These are phyloP conservation scores for Salvia splendens DNA, from an alignment of 257 asterid genomes.

Conservation along the genomic window DNA sequence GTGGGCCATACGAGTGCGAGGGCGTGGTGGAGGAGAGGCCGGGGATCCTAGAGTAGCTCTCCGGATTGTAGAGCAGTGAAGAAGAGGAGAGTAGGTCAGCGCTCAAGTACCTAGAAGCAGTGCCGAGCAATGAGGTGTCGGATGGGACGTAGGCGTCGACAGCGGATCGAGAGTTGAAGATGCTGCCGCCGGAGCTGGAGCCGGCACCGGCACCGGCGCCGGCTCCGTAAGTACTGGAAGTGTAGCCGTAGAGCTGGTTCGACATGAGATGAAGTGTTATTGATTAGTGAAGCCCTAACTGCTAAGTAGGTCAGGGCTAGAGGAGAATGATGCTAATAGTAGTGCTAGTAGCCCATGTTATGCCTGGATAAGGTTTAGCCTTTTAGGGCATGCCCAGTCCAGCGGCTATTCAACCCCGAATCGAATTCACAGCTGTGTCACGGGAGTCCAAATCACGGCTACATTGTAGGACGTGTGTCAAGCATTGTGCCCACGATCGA, in stretches of 20 bases:
- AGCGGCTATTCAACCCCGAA: too few relatives aligned
- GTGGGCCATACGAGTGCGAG: slow-evolving; percentile 61
- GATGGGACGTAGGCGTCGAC: slow-evolving; percentile 47
- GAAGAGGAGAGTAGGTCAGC: slow-evolving; percentile 52
- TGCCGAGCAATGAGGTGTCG: slow-evolving; percentile 51
- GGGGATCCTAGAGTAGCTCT: slow-evolving; percentile 54
- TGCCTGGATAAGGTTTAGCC: too few relatives aligned
- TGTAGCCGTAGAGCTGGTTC: slow-evolving; percentile 63
- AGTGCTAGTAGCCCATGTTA: too few relatives aligned
- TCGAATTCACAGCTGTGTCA: too few relatives aligned
- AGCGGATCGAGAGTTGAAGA: slow-evolving; percentile 46
- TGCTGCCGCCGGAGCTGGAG: too few relatives aligned
- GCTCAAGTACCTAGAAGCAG: slow-evolving; percentile 56
- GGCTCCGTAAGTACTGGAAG: slow-evolving; percentile 44
- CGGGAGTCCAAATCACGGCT: too few relatives aligned
- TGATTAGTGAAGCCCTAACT: slow-evolving; percentile 35
- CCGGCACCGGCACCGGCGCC: slow-evolving; percentile 22
- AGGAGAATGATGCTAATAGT: neutral
- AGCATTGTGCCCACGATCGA: too few relatives aligned
- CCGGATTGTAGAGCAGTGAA: slow-evolving; percentile 50
- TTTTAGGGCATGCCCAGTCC: too few relatives aligned
- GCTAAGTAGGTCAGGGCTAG: slow-evolving; percentile 23
- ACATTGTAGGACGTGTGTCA: too few relatives aligned
- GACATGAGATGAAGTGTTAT: slow-evolving; percentile 39
- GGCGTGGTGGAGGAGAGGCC: slow-evolving; percentile 47